Evolutionary conservation across 2,329 filamentous ascomycete genomes (phyloP).

Genomic region (Talaromyces sp.): DNA sequence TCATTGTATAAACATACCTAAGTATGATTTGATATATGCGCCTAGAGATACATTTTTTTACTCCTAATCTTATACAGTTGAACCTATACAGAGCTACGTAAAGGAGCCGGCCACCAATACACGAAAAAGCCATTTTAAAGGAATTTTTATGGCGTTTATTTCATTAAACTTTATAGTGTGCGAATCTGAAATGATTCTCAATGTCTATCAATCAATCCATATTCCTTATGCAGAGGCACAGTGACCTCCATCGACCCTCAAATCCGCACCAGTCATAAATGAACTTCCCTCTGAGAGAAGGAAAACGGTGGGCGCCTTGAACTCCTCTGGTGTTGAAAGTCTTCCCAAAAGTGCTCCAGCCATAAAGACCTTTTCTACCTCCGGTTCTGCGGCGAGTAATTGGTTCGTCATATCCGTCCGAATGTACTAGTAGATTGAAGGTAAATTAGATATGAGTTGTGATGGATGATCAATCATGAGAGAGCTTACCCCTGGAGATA

Average conservation of each 20-base stretch:
- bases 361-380: constrained; percentile 54
- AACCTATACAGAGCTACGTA: no score
- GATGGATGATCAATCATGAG: neutral
- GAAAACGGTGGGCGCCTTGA: constrained; percentile 35
- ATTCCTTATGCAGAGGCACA: constrained; percentile 30
- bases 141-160: no score
- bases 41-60: no score
- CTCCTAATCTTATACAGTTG: no score
- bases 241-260: constrained; percentile 39
- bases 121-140: no score
- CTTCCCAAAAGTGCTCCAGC: constrained; percentile 48
- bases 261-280: constrained; percentile 41
- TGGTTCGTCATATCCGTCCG: constrained; percentile 49
- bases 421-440: constrained; percentile 37
- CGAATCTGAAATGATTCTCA: neutral
- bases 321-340: constrained; percentile 47
- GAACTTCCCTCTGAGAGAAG: constrained; percentile 37
- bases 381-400: constrained; percentile 45
- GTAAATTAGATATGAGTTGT: neutral
- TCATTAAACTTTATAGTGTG: neutral
- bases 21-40: no score
- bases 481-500: constrained; percentile 62
- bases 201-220: neutral
- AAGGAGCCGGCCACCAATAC: no score
- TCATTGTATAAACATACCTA: no score